phyloP scores from a whole-genome alignment of 2,329 filamentous ascomycete genomes.

The Cordyceps cicadae region DNA sequence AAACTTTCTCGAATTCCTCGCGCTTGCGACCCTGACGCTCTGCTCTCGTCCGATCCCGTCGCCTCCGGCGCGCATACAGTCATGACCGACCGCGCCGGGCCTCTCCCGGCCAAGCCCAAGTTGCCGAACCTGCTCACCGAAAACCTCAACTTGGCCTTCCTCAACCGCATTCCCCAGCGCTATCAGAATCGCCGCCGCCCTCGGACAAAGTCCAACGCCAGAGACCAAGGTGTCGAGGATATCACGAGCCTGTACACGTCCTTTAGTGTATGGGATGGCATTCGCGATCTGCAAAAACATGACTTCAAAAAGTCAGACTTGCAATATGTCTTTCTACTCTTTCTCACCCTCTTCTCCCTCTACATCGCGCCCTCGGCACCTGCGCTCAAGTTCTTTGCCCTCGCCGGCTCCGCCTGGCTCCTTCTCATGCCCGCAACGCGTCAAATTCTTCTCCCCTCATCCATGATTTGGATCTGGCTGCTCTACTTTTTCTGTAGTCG shows the following conservation, averaged over 20 bases:
- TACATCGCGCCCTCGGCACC: slow-evolving; percentile 76
- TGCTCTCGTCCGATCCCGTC: background rate
- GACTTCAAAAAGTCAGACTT: slow-evolving; percentile 76
- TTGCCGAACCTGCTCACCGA: slow-evolving; percentile 33
- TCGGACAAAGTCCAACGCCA: slow-evolving; percentile 31
- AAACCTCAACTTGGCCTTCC: slow-evolving; percentile 33
- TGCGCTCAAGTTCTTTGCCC: slow-evolving; percentile 64
- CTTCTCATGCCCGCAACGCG: slow-evolving; percentile 75
- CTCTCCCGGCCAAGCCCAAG: slow-evolving; percentile 33
- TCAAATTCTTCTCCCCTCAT: slow-evolving; percentile 84
- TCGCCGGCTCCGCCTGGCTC: slow-evolving; percentile 58
- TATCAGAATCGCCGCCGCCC: slow-evolving; percentile 32
- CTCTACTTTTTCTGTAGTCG: slow-evolving; percentile 89
- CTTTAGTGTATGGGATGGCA: slow-evolving; percentile 69
- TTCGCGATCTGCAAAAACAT: slow-evolving; percentile 67
- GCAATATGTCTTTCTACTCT: slow-evolving; percentile 70
- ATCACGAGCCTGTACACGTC: slow-evolving; percentile 74
- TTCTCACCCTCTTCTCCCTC: slow-evolving; percentile 73
- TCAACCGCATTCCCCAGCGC: slow-evolving; percentile 34
- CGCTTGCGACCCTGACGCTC: background rate
- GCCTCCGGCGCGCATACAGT: slow-evolving; percentile 14
- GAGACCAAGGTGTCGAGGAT: slow-evolving; percentile 38
- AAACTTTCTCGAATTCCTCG: background rate
- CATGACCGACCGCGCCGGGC: slow-evolving; percentile 32
- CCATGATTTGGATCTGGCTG: slow-evolving; percentile 78